Base-by-base conservation (phyloP, 306 rosid species). In the Gastrolobium bilobum region DNA sequence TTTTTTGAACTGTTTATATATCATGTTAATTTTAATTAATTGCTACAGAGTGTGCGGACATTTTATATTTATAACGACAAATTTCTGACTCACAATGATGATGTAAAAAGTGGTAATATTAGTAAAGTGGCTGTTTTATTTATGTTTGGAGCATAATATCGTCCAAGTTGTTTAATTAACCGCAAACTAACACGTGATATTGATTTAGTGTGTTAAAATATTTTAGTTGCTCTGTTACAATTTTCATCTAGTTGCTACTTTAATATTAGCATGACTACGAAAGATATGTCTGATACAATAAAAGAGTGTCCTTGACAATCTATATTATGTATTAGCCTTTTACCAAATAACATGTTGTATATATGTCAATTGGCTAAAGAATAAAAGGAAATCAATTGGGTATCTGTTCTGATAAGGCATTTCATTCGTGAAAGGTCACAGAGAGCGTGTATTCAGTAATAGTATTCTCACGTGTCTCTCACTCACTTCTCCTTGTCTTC, bases 391-490 rank as follows among this genome's bases (percentile, higher is more conserved):
- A 44, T 42, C 7, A 6, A 15, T 10, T 50, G 34, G 7, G 52
- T 48, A 48, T 48, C 4, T 31, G 33, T 42, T 64, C 3, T 40
- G 80, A 77, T 31, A 8, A 30, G 35, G 56, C 75, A 77, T 34
- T 52, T 38, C 15, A 52, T 62, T 10, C 2, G 46, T 64, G 77
- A 79, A 54, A 60, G 63, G 69, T 9, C 68, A 34, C 1, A 6
- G 29, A 7, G 26, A 31, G 73, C 52, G 76, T 37, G 58, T 64
- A 44, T 57, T 78, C n/a, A n/a, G n/a, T n/a, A n/a, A n/a, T 73
- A 20, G 70, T 11, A 65, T 70, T 75, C 73, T 74, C 48, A 47
- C 50, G 82, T 82, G 82, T 67, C 75, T 26, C 68, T 82, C 79
- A 30, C 48, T 2, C 68, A 57, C 73, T 35, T 43, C 20, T 26